Evolutionary conservation across 257 asterid genomes (phyloP).

Genomic region (Solanum phureja): DNA sequence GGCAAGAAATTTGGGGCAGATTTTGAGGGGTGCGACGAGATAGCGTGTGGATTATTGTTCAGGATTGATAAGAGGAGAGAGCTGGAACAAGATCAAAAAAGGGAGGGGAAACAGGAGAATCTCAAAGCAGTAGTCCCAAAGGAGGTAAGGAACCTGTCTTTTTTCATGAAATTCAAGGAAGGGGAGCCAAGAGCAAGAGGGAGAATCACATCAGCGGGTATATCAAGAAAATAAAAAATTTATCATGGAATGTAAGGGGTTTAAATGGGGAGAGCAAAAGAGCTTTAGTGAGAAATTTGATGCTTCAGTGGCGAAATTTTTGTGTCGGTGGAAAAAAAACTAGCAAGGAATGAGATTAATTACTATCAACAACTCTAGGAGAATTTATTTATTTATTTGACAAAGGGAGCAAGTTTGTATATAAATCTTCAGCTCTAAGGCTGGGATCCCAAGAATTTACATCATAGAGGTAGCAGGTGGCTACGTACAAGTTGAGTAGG

Average conservation of each 20-base stretch:
- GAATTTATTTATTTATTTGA: background rate
- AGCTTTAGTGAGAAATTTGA: background rate
- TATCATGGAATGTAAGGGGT: background rate
- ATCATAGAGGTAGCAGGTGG: background rate
- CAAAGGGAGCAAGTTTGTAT: background rate
- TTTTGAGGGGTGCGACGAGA: background rate
- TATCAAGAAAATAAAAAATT: background rate
- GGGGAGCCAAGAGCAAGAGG: background rate
- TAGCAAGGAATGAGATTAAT: background rate
- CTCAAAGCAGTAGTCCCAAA: background rate
- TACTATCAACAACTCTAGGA: background rate
- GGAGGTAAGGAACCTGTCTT: background rate
- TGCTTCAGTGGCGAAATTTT: background rate
- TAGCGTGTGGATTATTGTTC: background rate
- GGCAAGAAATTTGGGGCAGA: background rate
- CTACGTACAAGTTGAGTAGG: background rate
- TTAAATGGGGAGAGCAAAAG: background rate
- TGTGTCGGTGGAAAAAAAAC: background rate
- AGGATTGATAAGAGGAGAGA: background rate
- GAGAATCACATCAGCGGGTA: background rate
- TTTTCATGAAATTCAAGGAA: background rate
- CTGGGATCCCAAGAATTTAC: background rate
- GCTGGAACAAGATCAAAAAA: background rate
- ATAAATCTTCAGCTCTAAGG: background rate
- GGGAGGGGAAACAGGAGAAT: background rate